phyloP scores from a whole-genome alignment of 306 rosid genomes.

The Potentilla sterilis region DNA sequence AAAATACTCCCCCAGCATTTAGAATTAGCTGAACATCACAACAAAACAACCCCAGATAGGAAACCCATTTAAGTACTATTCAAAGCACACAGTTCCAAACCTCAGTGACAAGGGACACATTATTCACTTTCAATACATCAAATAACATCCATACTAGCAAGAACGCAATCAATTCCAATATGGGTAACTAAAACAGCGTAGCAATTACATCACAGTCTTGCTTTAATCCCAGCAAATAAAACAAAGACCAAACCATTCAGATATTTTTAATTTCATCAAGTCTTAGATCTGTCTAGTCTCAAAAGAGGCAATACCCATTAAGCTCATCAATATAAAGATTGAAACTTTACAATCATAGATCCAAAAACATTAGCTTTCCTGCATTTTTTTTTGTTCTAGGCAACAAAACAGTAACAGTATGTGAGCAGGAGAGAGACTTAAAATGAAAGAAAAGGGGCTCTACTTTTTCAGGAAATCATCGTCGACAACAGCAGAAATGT shows the following conservation, averaged over 20 bases:
- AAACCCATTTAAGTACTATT: background rate
- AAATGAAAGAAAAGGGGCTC: background rate
- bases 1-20: background rate
- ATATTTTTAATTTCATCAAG: conserved; percentile 2
- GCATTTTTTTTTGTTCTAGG: background rate
- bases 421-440: background rate
- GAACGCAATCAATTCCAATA: background rate
- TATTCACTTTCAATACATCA: background rate
- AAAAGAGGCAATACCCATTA: background rate
- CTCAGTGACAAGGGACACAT: background rate
- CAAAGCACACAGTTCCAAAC: background rate
- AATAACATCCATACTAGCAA: background rate
- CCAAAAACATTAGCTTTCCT: background rate
- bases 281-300: background rate
- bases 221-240: background rate
- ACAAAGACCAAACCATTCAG: conserved; percentile 5
- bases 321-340: background rate
- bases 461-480: conserved; percentile 64
- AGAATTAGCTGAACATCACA: background rate
- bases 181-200: background rate
- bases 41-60: background rate
- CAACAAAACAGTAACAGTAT: conserved; percentile 11
- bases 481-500: conserved; percentile 75
- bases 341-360: background rate
- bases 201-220: background rate